Evolutionary conservation across 768 basidiomycete species (phyloP), one percentile per base, ranked within the genome.

Genomic region (Cystofilobasidium capitatum): DNA sequence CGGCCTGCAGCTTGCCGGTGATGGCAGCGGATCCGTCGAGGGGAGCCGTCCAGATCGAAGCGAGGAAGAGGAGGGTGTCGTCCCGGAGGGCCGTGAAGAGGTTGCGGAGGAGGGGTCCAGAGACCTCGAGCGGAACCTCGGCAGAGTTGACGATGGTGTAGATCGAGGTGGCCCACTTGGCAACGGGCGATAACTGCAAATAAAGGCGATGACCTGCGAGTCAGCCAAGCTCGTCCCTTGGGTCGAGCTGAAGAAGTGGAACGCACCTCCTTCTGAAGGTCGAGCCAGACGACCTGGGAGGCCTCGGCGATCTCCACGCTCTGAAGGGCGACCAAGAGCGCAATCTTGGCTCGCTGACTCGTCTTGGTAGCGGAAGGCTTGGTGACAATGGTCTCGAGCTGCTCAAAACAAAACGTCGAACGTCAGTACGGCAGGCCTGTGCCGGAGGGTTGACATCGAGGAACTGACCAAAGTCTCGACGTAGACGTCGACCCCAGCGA

Each of bases 31-130:
- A 63, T 29, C 40, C 47, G 17, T 35, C 59, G n/a, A 55, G 39
- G 5, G 62, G 35, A 12, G 66, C 66, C 2, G 74, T 79, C 82
- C 88, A 89, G 31, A 88, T 73, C 0, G 88, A 86, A 0, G 87
- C 83, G 14, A 99, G 82, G 80, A 99, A 94, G 0, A 85, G 80
- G 16, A 97, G 78, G 0, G 87, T 81, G 63, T 86, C 86, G 36
- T 86, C 83, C 61, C 82, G 83, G 16, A 94, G 78, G 65, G 81
- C 83, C 37, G 81, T 77, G 73, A 97, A 90, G 3, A 93, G 77
- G 0, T 80, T 74, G 65, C 81, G 82, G 29, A 91, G 81, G 58
- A 92, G 76, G 20, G 79, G 77, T 0, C 81, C 79, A 0, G 87
- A 81, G 10, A 90, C 76, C 4, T 80, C 75, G 0, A 81, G 78